Evolutionary conservation across 306 rosid species (phyloP).

Genomic region (Prunus mongolica): DNA sequence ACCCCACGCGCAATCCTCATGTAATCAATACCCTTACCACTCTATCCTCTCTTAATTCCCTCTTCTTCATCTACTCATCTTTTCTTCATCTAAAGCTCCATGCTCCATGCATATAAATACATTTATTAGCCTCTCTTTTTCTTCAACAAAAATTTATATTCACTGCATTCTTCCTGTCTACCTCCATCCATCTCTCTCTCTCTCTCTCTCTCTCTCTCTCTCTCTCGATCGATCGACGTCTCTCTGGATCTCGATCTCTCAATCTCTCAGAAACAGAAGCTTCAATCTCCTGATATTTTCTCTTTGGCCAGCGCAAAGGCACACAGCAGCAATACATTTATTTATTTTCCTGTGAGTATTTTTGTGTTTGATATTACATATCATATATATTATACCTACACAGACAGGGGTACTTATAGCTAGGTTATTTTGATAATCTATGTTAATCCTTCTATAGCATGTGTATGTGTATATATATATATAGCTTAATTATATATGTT

Average conservation of each 20-base stretch:
- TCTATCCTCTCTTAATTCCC: constrained; percentile 1
- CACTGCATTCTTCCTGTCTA: not conserved
- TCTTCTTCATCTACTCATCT: not conserved
- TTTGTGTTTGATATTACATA: not conserved
- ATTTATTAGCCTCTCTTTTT: constrained; percentile 32
- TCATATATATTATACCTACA: not conserved
- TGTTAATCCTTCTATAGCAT: too few relatives aligned
- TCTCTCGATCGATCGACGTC: not conserved
- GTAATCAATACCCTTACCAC: constrained; percentile 45
- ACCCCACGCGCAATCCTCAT: constrained; percentile 74
- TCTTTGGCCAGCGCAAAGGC: not conserved
- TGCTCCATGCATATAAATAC: constrained; percentile 18
- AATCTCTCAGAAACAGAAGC: not conserved
- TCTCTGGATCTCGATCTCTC: not conserved
- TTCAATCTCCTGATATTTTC: not conserved
- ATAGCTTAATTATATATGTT: too few relatives aligned
- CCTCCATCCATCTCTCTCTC: not conserved
- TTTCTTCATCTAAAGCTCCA: not conserved
- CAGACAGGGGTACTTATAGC: too few relatives aligned
- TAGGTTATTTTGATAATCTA: too few relatives aligned
- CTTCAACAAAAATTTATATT: constrained; percentile 18
- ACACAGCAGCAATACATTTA: constrained; percentile 30
- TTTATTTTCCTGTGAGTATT: constrained; percentile 41
- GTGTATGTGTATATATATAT: too few relatives aligned
- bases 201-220: not conserved